Evolutionary conservation across 225 moss, liverwort and hornwort genomes (phyloP), one percentile per base, ranked within the genome.

Genomic region (Pseudoscleropodium purum): DNA sequence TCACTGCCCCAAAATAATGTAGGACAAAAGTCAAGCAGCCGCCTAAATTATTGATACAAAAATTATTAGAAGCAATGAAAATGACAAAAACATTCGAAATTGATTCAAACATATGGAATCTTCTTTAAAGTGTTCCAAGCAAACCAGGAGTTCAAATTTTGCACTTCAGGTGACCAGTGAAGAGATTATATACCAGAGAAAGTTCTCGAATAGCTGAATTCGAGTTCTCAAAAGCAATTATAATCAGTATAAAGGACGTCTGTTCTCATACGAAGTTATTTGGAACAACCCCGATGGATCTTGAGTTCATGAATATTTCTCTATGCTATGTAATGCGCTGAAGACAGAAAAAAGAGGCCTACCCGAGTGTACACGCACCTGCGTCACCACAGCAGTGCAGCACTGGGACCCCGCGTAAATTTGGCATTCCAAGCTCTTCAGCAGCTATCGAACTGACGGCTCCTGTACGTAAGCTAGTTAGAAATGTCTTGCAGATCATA

Each of bases 361-460:
- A 97, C 97, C 97, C 98, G 64, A 98, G 93, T 59, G 98, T 96
- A 87, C 97, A 96, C 54, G 98, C 95, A 91, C 98, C 98, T 87
- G 96, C 96, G 84, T 98, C 98, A 68, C 98, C 98, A 91, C 96
- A 98, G 86, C 95, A 96, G 89, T 98, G 98, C 83, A 98, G 85
- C 52, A 98, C 96, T 90, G 98, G 96, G 84, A 97, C 84, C 37
- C 98, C 98, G 83, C 92, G 89, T 88, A 98, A 93, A 77, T 82
- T 92, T 87, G 89, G 87, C 81, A 92, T 89, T 89, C 95, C 96
- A 78, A 98, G 89, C 80, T 92, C 92, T 88, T 91, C 92, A 87
- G 98, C 97, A 61, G 97, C 97, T 89, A 76, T 87, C 83, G 89
- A 91, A 94, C 93, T 98, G 66, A 98, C 93, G 83, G 90, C 88